These are phyloP conservation scores for Salix exigua DNA, from an alignment of 345 rosid genomes.

Conservation along the genomic window DNA sequence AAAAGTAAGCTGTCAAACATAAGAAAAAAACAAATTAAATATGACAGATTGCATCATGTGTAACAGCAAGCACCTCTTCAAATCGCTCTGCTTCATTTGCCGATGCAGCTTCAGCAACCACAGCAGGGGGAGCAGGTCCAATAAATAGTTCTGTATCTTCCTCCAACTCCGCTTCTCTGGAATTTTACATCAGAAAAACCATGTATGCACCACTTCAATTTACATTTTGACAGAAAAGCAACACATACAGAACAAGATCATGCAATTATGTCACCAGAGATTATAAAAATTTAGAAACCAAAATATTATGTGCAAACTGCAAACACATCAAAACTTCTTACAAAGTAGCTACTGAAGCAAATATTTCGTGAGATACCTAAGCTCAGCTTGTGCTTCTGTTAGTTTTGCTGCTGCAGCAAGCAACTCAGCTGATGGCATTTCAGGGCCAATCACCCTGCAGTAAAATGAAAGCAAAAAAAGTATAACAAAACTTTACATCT, in stretches of 20 bases:
- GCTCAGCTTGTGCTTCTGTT: constrained; percentile 88
- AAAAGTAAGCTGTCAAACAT: neutral
- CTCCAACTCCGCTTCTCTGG: constrained; percentile 79
- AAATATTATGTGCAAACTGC: neutral
- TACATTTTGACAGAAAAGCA: neutral
- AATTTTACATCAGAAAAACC: constrained; percentile 17
- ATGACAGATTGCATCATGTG: neutral
- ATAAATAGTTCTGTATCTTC: constrained; percentile 74
- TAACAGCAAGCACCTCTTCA: constrained; percentile 62
- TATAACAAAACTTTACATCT: neutral
- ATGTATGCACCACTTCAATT: constrained; percentile 1
- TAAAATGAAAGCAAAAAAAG: constrained; percentile 9
- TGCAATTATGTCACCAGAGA: neutral
- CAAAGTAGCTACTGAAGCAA: neutral
- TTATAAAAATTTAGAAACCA: neutral
- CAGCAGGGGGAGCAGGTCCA: constrained; percentile 87
- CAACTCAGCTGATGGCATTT: constrained; percentile 88
- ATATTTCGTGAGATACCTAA: constrained; percentile 40
- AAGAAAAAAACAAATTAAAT: neutral
- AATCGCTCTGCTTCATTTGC: constrained; percentile 94
- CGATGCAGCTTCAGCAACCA: constrained; percentile 86
- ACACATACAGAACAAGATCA: neutral
- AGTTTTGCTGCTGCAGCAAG: constrained; percentile 93
- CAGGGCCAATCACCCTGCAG: constrained; percentile 82
- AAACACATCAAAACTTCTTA: neutral